Percentiles rank a stretch among this genome's conserved stretches.
Conservation (phyloP, 176 grass and related monocot genomes). For the Oryza glumipatula region DNA sequence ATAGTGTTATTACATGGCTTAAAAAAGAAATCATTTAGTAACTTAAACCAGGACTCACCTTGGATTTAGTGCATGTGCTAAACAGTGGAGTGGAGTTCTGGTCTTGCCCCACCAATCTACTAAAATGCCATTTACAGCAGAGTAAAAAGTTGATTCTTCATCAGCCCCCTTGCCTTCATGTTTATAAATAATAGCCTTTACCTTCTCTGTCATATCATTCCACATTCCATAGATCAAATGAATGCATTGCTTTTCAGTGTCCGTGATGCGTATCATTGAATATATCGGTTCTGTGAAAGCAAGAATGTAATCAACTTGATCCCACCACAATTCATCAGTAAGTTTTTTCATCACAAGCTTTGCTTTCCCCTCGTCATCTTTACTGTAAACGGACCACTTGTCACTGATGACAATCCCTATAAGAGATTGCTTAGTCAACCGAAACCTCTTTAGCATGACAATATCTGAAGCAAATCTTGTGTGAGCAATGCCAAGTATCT, state of each 20-base stretch:
- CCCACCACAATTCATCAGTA: constrained; percentile 10
- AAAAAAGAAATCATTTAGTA: neutral
- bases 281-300: neutral
- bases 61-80: constrained; percentile 2
- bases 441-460: constrained; percentile 26
- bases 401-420: neutral
- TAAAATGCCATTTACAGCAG: neutral
- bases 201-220: constrained; percentile 14
- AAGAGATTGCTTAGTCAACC: constrained; percentile 23
- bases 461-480: constrained; percentile 5
- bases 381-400: constrained; percentile 1
- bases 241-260: neutral
- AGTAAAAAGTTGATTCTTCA: constrained; percentile 1
- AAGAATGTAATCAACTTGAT: constrained; percentile 26
- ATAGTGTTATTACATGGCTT: neutral
- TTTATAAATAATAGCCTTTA: constrained; percentile 10
- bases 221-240: constrained; percentile 29
- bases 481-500: neutral
- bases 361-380: neutral
- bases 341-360: constrained; percentile 7
- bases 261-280: neutral
- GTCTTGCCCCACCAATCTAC: constrained; percentile 1
- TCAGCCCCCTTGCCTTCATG: neutral
- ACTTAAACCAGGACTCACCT: constrained; percentile 4
- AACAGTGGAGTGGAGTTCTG: neutral